A percentile compares a stretch with the other conserved stretches of the same genome.
Conservation (phyloP, 108 stramenopile genomes). For the Cylindrotheca closterium region DNA sequence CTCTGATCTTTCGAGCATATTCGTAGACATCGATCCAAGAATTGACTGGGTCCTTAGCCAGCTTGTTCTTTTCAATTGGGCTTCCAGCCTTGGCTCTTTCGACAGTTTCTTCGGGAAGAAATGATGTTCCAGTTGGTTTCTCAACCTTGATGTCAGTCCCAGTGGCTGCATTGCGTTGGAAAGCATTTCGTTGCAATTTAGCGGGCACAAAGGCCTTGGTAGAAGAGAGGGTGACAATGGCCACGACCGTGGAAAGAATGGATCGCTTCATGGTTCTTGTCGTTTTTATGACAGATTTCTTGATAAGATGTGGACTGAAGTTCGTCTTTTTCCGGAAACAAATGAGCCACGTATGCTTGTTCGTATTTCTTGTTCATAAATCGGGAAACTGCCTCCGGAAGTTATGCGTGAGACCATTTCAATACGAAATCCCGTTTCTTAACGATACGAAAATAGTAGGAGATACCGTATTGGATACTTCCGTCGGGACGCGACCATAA, state of each 20-base stretch:
- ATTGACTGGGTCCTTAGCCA: constrained; percentile 73
- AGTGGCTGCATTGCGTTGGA: background rate
- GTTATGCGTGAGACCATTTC: no score
- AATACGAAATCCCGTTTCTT: no score
- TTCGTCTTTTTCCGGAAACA: no score
- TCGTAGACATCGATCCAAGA: constrained; percentile 88
- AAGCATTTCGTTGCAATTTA: background rate
- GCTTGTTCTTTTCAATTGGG: constrained; percentile 80
- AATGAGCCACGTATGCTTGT: no score
- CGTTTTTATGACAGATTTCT: no score
- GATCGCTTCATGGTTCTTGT: background rate
- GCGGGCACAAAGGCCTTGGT: background rate
- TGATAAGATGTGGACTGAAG: no score
- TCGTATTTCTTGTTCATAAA: no score
- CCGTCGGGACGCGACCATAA: no score
- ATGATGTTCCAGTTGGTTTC: constrained; percentile 78
- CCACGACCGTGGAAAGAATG: background rate
- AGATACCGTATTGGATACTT: no score
- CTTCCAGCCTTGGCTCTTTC: constrained; percentile 63
- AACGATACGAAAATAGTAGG: no score
- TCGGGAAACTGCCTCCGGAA: no score
- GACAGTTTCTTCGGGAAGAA: constrained; percentile 68
- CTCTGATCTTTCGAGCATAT: constrained; percentile 78
- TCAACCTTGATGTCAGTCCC: constrained; percentile 3
- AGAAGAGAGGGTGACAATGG: background rate